Percentiles rank a stretch among this genome's conserved stretches.
These are phyloP conservation scores for Hyaloscypha bicolor DNA, from an alignment of 495 filamentous ascomycete species.

Conservation along the genomic window DNA sequence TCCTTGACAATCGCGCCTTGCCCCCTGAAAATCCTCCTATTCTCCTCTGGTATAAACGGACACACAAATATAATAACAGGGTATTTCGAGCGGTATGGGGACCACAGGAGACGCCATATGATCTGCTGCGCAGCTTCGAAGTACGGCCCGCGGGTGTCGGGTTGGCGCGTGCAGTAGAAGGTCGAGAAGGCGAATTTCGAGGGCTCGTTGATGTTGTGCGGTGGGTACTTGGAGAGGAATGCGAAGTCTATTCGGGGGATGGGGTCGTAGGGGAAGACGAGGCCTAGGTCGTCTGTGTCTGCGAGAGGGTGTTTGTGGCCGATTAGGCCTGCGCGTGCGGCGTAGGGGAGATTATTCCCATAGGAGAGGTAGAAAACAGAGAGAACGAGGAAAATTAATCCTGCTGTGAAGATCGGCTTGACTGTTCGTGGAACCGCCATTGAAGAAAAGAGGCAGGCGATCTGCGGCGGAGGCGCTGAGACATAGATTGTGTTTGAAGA, in stretches of 20 bases:
- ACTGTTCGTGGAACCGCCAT: conserved; percentile 14
- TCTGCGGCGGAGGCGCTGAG: not conserved
- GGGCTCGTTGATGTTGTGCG: conserved; percentile 10
- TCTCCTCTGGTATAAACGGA: conserved; percentile 13
- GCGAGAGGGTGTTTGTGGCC: conserved; percentile 3
- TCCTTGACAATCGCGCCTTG: conserved; percentile 14
- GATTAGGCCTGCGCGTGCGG: not conserved
- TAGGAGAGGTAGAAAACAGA: not conserved
- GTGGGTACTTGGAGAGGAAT: conserved; percentile 1
- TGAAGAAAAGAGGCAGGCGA: not conserved
- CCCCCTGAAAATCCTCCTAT: conserved; percentile 9
- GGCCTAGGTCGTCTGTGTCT: conserved; percentile 2
- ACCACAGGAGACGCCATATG: conserved; percentile 14
- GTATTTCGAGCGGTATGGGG: conserved; percentile 4
- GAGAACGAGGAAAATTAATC: conserved; percentile 3
- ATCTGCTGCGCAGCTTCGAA: conserved; percentile 16
- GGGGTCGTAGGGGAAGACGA: conserved; percentile 10
- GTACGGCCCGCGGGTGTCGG: conserved; percentile 5
- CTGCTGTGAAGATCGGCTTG: not conserved
- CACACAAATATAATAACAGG: conserved; percentile 16
- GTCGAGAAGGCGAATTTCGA: conserved; percentile 16
- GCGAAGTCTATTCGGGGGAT: conserved; percentile 9
- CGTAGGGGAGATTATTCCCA: not conserved
- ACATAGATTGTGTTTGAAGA: not conserved
- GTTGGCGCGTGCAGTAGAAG: conserved; percentile 15